Evolutionary conservation across 176 grass and related monocot species (phyloP).

Genomic region (Leersia perrieri): DNA sequence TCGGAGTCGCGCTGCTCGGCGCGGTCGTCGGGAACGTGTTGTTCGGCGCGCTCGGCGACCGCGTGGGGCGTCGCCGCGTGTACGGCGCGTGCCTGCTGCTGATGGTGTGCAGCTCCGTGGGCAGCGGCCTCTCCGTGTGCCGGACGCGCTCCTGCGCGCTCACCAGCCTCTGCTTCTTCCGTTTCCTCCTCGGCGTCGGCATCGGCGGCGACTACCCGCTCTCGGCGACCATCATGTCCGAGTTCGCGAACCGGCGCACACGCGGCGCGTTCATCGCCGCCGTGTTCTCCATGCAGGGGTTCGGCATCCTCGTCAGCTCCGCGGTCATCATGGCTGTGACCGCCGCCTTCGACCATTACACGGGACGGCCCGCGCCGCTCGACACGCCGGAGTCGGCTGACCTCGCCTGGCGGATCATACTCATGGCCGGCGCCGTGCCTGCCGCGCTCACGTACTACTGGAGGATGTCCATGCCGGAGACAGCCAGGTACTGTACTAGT

Average conservation of each 20-base stretch:
- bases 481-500: constrained; percentile 57
- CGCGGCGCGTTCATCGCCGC: constrained; percentile 66
- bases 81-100: constrained; percentile 61
- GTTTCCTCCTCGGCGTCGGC: constrained; percentile 70
- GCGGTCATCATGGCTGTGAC: constrained; percentile 64
- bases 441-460: constrained; percentile 78
- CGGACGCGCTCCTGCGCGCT: constrained; percentile 64
- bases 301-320: constrained; percentile 75
- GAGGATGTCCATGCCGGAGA: constrained; percentile 95
- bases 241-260: constrained; percentile 69
- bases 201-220: constrained; percentile 84
- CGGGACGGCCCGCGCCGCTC: constrained; percentile 15
- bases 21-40: constrained; percentile 57
- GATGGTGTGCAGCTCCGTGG: constrained; percentile 50
- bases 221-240: constrained; percentile 87
- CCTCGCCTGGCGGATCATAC: constrained; percentile 69
- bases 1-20: constrained; percentile 60
- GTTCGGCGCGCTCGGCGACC: constrained; percentile 65
- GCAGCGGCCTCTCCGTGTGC: constrained; percentile 71
- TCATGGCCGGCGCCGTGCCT: constrained; percentile 66
- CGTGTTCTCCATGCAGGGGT: constrained; percentile 93
- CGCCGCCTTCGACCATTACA: constrained; percentile 43
- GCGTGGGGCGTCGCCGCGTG: constrained; percentile 49
- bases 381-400: constrained; percentile 39
- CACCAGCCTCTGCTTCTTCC: constrained; percentile 70